Evolutionary conservation across 441 rosid species (phyloP).

Genomic region (Populus hybrid): DNA sequence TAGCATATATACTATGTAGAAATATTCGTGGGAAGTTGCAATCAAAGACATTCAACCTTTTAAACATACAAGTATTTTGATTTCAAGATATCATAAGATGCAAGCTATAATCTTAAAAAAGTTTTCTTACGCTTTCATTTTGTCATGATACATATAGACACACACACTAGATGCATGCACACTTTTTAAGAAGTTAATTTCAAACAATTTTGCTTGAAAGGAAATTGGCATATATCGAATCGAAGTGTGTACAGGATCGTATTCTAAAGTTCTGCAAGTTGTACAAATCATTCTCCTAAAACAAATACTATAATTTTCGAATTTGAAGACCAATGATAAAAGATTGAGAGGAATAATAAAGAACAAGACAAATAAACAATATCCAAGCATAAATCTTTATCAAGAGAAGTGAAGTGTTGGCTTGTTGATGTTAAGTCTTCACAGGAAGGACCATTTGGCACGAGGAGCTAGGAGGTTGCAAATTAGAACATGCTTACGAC

Average conservation of each 20-base stretch:
- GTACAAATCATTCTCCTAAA: constrained; percentile 3
- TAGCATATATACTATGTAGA: no score
- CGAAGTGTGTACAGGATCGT: not conserved
- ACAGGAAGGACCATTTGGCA: constrained; percentile 25
- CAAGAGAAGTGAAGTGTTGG: constrained; percentile 7
- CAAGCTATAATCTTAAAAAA: no score
- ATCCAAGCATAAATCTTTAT: not conserved
- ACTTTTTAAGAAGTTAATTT: not conserved
- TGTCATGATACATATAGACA: no score
- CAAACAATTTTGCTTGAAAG: not conserved
- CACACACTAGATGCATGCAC: not conserved
- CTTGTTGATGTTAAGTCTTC: constrained; percentile 17
- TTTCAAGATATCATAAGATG: not conserved
- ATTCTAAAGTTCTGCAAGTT: not conserved
- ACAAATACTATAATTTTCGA: not conserved
- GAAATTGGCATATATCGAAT: not conserved
- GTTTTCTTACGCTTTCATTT: not conserved
- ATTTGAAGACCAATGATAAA: not conserved
- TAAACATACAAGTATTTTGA: not conserved
- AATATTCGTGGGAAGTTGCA: not conserved
- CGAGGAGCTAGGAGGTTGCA: constrained; percentile 20
- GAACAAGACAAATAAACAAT: constrained; percentile 5
- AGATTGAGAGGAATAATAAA: constrained; percentile 7
- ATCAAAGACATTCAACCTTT: not conserved
- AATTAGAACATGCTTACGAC: constrained; percentile 5